Conservation (phyloP, 495 filamentous ascomycete species). For the Schizothecium vesticola region DNA sequence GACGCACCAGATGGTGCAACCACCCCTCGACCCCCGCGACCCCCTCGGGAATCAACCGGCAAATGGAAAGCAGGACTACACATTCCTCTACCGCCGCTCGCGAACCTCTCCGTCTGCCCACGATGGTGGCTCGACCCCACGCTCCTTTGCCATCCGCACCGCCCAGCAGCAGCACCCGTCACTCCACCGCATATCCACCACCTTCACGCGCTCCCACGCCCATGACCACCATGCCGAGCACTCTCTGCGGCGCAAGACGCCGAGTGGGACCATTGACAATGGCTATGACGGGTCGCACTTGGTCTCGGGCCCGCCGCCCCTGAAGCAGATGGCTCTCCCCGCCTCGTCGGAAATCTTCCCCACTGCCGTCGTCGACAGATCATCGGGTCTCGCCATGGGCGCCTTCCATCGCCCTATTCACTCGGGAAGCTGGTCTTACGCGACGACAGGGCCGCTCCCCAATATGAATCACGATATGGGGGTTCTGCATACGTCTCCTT, state of each 20-base stretch:
- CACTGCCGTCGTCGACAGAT: conserved; percentile 22
- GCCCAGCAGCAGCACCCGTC: conserved; percentile 32
- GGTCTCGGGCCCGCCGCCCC: conserved; percentile 66
- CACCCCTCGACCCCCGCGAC: conserved; percentile 32
- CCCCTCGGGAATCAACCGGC: conserved; percentile 26
- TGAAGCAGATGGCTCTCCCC: conserved; percentile 83
- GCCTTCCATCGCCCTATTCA: conserved; percentile 13
- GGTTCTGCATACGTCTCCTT: conserved; percentile 4
- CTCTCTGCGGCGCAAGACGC: conserved; percentile 86
- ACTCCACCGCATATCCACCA: conserved; percentile 28
- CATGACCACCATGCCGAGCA: conserved; percentile 55
- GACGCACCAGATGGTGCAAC: conserved; percentile 46
- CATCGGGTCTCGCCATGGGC: conserved; percentile 5
- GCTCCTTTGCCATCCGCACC: conserved; percentile 36
- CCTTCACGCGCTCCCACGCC: conserved; percentile 31
- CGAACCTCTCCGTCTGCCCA: conserved; percentile 15
- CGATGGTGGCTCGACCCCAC: conserved; percentile 24
- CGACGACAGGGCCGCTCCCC: conserved; percentile 2
- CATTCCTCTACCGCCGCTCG: conserved; percentile 23
- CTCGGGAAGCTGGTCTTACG: conserved; percentile 20
- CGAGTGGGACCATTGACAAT: conserved; percentile 85
- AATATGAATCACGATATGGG: conserved; percentile 15
- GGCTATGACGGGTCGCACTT: conserved; percentile 91
- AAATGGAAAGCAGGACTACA: conserved; percentile 29
- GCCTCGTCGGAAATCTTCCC: conserved; percentile 38